Conservation (phyloP, 2,329 filamentous ascomycete species). For the Calonectria multiphialidica region DNA sequence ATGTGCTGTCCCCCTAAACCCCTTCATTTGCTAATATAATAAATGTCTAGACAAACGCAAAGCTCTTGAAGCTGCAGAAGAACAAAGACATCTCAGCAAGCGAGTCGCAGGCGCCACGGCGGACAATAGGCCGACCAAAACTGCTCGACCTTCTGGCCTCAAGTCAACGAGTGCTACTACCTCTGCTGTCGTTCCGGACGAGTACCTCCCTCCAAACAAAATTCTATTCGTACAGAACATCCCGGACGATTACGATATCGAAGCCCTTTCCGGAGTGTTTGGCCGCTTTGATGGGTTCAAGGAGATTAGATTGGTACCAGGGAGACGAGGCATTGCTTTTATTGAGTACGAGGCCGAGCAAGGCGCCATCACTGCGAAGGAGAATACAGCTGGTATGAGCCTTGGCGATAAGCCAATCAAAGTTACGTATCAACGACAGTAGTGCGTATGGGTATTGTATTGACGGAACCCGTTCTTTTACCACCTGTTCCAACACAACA, state of each 20-base stretch:
- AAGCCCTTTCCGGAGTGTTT: conserved; percentile 84
- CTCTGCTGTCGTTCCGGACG: conserved; percentile 88
- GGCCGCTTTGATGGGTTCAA: conserved; percentile 92
- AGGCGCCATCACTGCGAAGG: conserved; percentile 92
- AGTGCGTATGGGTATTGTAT: conserved; percentile 34
- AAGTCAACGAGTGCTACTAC: conserved; percentile 79
- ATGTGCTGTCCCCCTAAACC: conserved; percentile 34
- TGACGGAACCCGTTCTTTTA: conserved; percentile 6
- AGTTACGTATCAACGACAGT: conserved; percentile 96
- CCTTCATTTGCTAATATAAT: not conserved
- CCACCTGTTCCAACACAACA: too few species aligned
- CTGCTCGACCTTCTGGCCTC: conserved; percentile 71
- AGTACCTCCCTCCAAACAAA: conserved; percentile 97
- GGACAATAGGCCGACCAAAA: conserved; percentile 73
- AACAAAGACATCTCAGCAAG: conserved; percentile 83
- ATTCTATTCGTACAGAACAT: conserved; percentile 95
- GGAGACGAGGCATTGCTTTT: conserved; percentile 90
- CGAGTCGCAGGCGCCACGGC: conserved; percentile 62
- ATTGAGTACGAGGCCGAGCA: conserved; percentile 95
- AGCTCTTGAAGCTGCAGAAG: conserved; percentile 83
- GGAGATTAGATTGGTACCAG: conserved; percentile 90
- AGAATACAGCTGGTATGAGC: conserved; percentile 88
- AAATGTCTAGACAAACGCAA: conserved; percentile 75
- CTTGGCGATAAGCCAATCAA: conserved; percentile 85
- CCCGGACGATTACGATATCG: conserved; percentile 86